Conservation (phyloP, 2,329 filamentous ascomycete genomes). For the Fusarium virguliforme region DNA sequence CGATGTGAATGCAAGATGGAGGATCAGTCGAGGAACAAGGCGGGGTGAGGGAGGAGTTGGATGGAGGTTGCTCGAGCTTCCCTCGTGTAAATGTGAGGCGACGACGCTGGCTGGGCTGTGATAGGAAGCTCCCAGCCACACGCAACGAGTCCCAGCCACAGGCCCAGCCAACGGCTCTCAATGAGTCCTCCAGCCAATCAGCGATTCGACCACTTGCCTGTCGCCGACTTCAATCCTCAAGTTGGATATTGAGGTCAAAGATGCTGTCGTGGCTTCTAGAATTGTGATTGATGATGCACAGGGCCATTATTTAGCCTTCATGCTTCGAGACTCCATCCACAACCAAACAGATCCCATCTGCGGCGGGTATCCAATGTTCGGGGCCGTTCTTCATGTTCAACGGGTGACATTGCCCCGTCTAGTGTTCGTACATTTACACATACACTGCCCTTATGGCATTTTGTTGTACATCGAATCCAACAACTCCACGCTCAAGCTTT, state of each 20-base stretch:
- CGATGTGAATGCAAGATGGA: conserved; percentile 4
- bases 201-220: neutral
- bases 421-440: conserved; percentile 50
- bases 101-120: conserved; percentile 12
- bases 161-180: neutral
- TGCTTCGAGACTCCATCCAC: neutral
- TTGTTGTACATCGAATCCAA: conserved; percentile 35
- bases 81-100: conserved; percentile 6
- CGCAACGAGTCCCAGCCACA: conserved; percentile 28
- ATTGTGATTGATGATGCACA: neutral
- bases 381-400: neutral
- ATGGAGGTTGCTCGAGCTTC: conserved; percentile 33
- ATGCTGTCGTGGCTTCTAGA: neutral
- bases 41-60: conserved; percentile 33
- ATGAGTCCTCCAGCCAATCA: conserved; percentile 4
- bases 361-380: neutral
- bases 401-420: conserved; percentile 28
- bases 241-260: neutral
- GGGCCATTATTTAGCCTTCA: neutral
- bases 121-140: conserved; percentile 38
- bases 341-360: neutral
- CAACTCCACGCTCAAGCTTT: conserved; percentile 7
- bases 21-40: conserved; percentile 19
- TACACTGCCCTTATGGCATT: conserved; percentile 41
- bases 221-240: neutral